Evolutionary conservation across 129 eudicot genomes (phyloP).

Genomic region (Centaurea solstitialis): DNA sequence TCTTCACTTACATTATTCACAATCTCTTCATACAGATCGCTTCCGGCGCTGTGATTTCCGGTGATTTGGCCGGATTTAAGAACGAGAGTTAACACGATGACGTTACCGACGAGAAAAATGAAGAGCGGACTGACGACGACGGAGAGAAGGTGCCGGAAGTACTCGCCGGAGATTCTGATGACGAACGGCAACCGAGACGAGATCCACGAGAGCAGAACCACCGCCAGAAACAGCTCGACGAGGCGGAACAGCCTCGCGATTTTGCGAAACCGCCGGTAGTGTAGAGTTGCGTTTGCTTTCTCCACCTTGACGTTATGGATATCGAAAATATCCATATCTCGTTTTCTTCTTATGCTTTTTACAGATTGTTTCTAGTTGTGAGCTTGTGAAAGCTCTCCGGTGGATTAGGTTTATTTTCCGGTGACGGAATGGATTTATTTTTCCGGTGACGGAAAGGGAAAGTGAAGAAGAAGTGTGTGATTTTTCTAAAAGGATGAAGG

Average conservation of each 20-base stretch:
- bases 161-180: slow-evolving; percentile 50
- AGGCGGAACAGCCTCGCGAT: slow-evolving; percentile 57
- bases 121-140: slow-evolving; percentile 61
- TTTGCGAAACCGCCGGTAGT: slow-evolving; percentile 35
- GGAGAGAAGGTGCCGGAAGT: slow-evolving; percentile 46
- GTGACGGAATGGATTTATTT: neutral
- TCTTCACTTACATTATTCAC: slow-evolving; percentile 9
- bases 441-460: neutral
- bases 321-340: slow-evolving; percentile 44
- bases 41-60: slow-evolving; percentile 20
- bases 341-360: too few relatives aligned
- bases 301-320: slow-evolving; percentile 42
- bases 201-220: slow-evolving; percentile 58
- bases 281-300: slow-evolving; percentile 44
- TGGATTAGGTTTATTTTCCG: slow-evolving; percentile 14
- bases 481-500: slow-evolving; percentile 1
- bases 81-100: slow-evolving; percentile 68
- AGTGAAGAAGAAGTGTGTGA: neutral
- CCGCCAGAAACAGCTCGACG: slow-evolving; percentile 39
- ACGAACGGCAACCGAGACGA: slow-evolving; percentile 67
- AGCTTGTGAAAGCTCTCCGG: neutral
- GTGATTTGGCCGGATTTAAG: slow-evolving; percentile 63
- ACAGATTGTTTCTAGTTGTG: neutral
- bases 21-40: slow-evolving; percentile 38
- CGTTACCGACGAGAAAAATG: slow-evolving; percentile 70